Conservation (phyloP, 2,329 filamentous ascomycete species). For the Eutypella sp. region DNA sequence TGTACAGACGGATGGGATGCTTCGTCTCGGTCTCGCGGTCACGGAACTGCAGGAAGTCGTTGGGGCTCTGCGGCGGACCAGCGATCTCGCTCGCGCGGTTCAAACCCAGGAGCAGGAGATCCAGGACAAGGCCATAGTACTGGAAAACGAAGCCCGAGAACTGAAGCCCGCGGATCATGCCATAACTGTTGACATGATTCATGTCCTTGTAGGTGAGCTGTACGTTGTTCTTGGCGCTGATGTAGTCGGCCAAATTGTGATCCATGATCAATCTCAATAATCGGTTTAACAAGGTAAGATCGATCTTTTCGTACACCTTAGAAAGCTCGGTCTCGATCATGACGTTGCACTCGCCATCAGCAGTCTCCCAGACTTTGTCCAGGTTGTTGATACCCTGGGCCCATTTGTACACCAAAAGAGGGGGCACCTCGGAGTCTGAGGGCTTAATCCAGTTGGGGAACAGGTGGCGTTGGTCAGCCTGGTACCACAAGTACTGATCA, state of each 20-base stretch:
- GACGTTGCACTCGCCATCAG: constrained; percentile 94
- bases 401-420: constrained; percentile 95
- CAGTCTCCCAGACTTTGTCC: constrained; percentile 88
- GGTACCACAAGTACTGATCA: constrained; percentile 98
- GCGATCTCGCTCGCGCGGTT: constrained; percentile 98
- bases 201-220: constrained; percentile 99
- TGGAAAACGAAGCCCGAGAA: constrained; percentile 99
- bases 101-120: constrained; percentile 83
- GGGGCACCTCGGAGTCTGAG: constrained; percentile 95
- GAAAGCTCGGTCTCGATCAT: constrained; percentile 97
- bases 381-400: constrained; percentile 98
- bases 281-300: constrained; percentile 90
- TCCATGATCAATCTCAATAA: constrained; percentile 96
- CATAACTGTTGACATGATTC: constrained; percentile 99
- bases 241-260: constrained; percentile 98
- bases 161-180: constrained; percentile 94
- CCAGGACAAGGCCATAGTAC: constrained; percentile 93
- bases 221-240: constrained; percentile 98
- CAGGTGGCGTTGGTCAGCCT: constrained; percentile 92
- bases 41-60: constrained; percentile 96
- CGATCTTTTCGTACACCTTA: constrained; percentile 99
- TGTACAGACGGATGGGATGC: constrained; percentile 97
- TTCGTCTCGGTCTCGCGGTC: constrained; percentile 87
- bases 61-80: constrained; percentile 85
- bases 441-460: constrained; percentile 99